Conservation (phyloP, 106 monocot species). For the Dioscorea zingiberensis region DNA sequence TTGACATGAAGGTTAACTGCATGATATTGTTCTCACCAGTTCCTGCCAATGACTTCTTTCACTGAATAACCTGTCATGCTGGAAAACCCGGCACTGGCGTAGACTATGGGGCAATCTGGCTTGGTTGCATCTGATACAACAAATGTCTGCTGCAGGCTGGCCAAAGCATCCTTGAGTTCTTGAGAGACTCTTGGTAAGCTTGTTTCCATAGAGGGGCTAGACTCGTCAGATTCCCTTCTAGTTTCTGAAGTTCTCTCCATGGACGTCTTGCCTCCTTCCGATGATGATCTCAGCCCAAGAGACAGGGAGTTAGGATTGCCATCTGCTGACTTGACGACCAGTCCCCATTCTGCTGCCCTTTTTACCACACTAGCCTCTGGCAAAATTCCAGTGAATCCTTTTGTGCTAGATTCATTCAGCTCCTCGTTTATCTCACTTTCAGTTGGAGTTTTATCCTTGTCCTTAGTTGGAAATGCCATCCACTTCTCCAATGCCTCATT, state of each 20-base stretch:
- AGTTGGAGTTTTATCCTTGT: background rate
- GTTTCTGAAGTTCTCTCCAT: conserved; percentile 13
- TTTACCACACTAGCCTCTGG: conserved; percentile 2
- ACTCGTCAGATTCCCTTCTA: conserved; percentile 26
- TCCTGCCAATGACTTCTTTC: conserved; percentile 76
- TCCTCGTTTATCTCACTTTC: conserved; percentile 34
- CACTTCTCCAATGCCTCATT: conserved; percentile 30
- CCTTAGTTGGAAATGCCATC: conserved; percentile 51
- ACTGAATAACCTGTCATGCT: conserved; percentile 84
- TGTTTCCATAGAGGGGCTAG: conserved; percentile 7
- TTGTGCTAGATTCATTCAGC: background rate
- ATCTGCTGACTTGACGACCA: conserved; percentile 17
- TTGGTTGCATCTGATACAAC: conserved; percentile 88
- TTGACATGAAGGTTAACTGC: background rate
- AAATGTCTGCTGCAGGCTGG: conserved; percentile 82
- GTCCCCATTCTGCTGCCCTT: conserved; percentile 25
- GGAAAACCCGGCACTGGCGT: conserved; percentile 85
- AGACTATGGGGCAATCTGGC: conserved; percentile 90
- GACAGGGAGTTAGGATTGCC: conserved; percentile 6
- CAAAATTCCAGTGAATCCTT: conserved; percentile 2
- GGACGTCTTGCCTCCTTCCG: conserved; percentile 12
- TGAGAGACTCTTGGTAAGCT: conserved; percentile 57
- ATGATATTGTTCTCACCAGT: conserved; percentile 49
- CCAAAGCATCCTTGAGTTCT: conserved; percentile 80
- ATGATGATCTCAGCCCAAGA: conserved; percentile 8